These are phyloP conservation scores for Candida labiduridarum DNA, from an alignment of 1,139 yeast genomes.

Conservation along the genomic window DNA sequence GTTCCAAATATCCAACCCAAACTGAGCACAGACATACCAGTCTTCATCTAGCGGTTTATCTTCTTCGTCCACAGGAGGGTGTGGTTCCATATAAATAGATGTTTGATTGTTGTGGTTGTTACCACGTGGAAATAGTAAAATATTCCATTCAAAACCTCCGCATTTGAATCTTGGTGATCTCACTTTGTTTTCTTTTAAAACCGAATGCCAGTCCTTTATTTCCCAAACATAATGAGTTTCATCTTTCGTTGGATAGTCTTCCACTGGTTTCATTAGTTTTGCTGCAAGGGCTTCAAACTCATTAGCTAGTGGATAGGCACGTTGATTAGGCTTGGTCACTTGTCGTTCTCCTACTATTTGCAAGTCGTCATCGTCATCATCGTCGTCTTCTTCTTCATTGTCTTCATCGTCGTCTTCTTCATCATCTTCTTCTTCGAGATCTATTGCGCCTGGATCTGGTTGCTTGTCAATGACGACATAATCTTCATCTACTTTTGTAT, in stretches of 20 bases:
- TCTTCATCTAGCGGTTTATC: slow-evolving; percentile 37
- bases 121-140: slow-evolving; percentile 78
- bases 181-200: slow-evolving; percentile 51
- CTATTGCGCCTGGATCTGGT: slow-evolving; percentile 5
- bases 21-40: slow-evolving; percentile 92
- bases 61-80: slow-evolving; percentile 39
- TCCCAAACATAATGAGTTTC: slow-evolving; percentile 68
- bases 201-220: slow-evolving; percentile 60
- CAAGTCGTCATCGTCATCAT: slow-evolving; percentile 9
- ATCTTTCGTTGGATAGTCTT: slow-evolving; percentile 45
- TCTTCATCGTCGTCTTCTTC: slow-evolving; percentile 8
- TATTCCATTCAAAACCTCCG: slow-evolving; percentile 75
- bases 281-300: slow-evolving; percentile 32
- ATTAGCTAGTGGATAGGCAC: slow-evolving; percentile 29
- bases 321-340: slow-evolving; percentile 1
- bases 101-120: slow-evolving; percentile 50
- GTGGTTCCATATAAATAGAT: slow-evolving; percentile 68
- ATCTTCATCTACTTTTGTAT: slow-evolving; percentile 14
- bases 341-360: slow-evolving; percentile 5
- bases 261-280: slow-evolving; percentile 43
- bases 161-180: slow-evolving; percentile 57
- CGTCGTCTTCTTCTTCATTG: slow-evolving; percentile 9
- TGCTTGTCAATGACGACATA: slow-evolving; percentile 5
- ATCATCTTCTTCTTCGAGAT: slow-evolving; percentile 10
- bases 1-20: slow-evolving; percentile 83